A percentile compares a stretch with the other conserved stretches of the same genome.
These are phyloP conservation scores for Populus tomentosa DNA, from an alignment of 441 rosid genomes.

Conservation along the genomic window DNA sequence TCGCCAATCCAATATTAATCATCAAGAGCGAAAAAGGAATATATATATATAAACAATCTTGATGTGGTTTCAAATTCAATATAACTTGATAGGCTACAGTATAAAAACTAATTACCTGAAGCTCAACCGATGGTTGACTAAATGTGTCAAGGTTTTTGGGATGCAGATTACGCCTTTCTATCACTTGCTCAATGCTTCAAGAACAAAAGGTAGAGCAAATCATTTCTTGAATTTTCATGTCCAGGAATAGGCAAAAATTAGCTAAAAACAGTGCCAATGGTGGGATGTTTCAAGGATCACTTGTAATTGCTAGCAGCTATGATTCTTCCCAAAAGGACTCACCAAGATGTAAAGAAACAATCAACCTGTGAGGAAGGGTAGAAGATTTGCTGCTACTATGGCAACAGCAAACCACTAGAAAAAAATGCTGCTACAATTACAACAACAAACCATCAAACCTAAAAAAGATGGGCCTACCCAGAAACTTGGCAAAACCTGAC, in stretches of 20 bases:
- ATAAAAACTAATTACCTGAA: slow-evolving; percentile 22
- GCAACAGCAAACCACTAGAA: too few species aligned
- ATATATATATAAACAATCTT: neutral
- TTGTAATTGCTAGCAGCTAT: neutral
- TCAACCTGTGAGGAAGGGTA: neutral
- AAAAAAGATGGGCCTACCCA: neutral
- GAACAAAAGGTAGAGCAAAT: neutral
- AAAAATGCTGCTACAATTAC: neutral
- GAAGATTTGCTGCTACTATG: neutral
- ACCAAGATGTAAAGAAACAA: neutral
- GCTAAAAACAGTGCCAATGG: neutral
- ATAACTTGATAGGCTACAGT: neutral
- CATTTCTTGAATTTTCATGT: neutral
- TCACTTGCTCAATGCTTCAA: slow-evolving; percentile 31
- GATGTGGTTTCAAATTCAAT: neutral
- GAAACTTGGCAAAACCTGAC: neutral
- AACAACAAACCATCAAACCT: neutral
- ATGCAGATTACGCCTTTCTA: slow-evolving; percentile 28
- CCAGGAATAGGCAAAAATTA: neutral
- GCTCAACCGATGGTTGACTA: slow-evolving; percentile 29
- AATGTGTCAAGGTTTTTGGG: slow-evolving; percentile 14
- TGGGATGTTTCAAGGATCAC: neutral
- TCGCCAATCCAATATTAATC: too few species aligned
- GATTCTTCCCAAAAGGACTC: neutral
- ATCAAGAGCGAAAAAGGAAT: too few species aligned